Evolutionary conservation across 2,329 filamentous ascomycete genomes (phyloP).

Genomic region (Fusarium gaditjirri): DNA sequence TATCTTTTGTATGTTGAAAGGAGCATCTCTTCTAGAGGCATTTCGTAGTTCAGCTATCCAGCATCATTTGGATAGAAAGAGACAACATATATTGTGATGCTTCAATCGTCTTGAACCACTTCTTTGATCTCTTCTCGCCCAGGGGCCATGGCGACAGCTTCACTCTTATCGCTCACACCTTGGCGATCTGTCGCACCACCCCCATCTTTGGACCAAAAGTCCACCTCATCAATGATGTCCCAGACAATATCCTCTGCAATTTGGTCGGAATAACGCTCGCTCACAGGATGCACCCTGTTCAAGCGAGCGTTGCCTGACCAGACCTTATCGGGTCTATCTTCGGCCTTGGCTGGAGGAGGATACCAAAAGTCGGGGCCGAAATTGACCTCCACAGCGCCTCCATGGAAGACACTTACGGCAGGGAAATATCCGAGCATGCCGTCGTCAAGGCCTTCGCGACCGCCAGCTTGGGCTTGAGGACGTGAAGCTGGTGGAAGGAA

Average conservation of each 20-base stretch:
- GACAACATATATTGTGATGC: neutral
- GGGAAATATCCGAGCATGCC: conserved; percentile 97
- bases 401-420: conserved; percentile 89
- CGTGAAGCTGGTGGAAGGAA: conserved; percentile 92
- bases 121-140: conserved; percentile 71
- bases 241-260: conserved; percentile 94
- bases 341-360: conserved; percentile 72
- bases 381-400: conserved; percentile 90
- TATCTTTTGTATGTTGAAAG: conserved; percentile 38
- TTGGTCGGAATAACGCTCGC: conserved; percentile 88
- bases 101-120: conserved; percentile 70
- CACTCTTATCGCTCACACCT: conserved; percentile 57
- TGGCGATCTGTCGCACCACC: conserved; percentile 60
- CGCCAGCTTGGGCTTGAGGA: conserved; percentile 76
- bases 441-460: conserved; percentile 89
- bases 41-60: neutral
- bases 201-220: conserved; percentile 83
- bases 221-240: conserved; percentile 93
- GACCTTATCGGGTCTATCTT: conserved; percentile 61
- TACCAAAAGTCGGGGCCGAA: conserved; percentile 95
- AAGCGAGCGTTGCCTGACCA: conserved; percentile 35
- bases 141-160: conserved; percentile 55
- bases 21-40: neutral
- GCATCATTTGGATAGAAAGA: neutral
- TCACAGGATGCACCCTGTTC: conserved; percentile 67